Percentiles rank a stretch among this genome's conserved stretches.
These are phyloP conservation scores for Solanum sparsipilum DNA, from an alignment of 257 asterid genomes.

Conservation along the genomic window DNA sequence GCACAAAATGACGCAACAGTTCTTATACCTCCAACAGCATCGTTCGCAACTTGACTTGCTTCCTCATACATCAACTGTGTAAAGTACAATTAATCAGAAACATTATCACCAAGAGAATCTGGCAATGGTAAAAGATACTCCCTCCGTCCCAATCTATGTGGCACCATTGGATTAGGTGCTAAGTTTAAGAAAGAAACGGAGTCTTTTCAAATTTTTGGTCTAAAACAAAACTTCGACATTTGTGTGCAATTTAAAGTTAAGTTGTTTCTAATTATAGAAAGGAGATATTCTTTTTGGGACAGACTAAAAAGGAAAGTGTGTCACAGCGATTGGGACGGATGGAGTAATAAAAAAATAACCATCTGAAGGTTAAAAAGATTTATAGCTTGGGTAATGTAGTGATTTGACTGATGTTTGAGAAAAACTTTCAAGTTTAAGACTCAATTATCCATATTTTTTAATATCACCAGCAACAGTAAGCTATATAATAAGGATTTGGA, in stretches of 20 bases:
- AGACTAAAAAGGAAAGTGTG: background rate
- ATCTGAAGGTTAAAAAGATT: background rate
- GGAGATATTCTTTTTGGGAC: background rate
- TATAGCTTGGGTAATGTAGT: background rate
- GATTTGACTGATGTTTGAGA: background rate
- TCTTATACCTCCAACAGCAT: conserved; percentile 6
- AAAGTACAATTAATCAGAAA: background rate
- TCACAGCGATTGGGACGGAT: background rate
- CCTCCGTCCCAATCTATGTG: background rate
- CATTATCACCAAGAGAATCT: background rate
- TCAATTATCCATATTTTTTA: background rate
- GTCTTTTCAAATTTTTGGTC: background rate
- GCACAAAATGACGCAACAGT: conserved; percentile 1
- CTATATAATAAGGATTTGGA: background rate
- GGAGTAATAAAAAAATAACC: background rate
- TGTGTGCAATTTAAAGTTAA: background rate
- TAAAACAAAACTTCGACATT: background rate
- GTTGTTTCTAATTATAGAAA: background rate
- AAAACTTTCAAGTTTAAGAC: background rate
- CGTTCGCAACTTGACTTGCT: conserved; percentile 1
- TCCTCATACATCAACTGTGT: background rate
- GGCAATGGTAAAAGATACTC: background rate
- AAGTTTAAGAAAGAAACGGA: background rate
- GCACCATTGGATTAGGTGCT: background rate
- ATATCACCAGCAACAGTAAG: background rate